Percentiles rank a stretch among this genome's conserved stretches.
phyloP scores from a whole-genome alignment of 352 stramenopile species.

The Phytopythium helicoides region DNA sequence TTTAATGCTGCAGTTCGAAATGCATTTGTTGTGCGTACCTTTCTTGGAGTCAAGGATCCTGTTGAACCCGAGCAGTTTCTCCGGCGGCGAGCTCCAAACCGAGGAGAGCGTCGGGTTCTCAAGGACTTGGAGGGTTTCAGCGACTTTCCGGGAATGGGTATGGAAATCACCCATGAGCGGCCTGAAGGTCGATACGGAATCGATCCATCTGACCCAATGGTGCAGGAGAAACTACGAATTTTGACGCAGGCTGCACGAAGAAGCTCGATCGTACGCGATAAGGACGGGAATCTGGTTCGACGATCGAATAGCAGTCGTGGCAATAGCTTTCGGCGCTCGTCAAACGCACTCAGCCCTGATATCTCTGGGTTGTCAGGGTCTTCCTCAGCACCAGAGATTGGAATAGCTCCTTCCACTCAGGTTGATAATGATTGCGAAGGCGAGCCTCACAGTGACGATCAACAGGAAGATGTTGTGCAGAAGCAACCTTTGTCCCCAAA shows the following conservation, averaged over 20 bases:
- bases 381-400: constrained; percentile 13
- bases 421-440: neutral
- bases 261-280: constrained; percentile 16
- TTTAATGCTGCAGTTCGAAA: constrained; percentile 25
- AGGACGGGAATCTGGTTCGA: constrained; percentile 12
- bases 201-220: neutral
- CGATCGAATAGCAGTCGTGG: neutral
- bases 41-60: constrained; percentile 1
- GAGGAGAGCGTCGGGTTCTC: constrained; percentile 35
- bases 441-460: neutral
- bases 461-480: neutral
- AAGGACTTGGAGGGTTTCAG: constrained; percentile 33
- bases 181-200: constrained; percentile 12
- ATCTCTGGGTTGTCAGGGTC: constrained; percentile 8
- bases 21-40: constrained; percentile 14
- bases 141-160: constrained; percentile 36
- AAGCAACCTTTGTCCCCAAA: no score
- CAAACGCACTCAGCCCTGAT: neutral
- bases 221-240: constrained; percentile 14
- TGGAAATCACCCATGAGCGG: constrained; percentile 59
- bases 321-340: constrained; percentile 3
- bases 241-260: constrained; percentile 11
- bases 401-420: no score
- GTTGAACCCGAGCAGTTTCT: constrained; percentile 59
- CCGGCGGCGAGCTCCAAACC: constrained; percentile 23